These are phyloP conservation scores for Collybiopsis luxurians DNA, from an alignment of 768 basidiomycete species.

Conservation along the genomic window DNA sequence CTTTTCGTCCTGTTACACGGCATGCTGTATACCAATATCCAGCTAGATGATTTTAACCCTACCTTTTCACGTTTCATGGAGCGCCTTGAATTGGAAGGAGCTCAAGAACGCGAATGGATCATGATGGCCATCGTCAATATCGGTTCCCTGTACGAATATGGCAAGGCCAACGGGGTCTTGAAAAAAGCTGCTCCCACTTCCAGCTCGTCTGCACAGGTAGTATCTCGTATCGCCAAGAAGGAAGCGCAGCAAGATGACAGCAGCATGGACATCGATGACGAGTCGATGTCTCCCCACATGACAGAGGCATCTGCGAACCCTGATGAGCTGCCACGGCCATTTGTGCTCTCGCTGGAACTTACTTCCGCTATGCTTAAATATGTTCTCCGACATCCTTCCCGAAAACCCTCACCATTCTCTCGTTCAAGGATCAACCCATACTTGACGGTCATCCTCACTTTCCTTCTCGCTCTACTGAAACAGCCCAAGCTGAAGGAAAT, in stretches of 20 bases:
- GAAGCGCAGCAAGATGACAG: slow-evolving; percentile 14
- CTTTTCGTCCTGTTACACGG: slow-evolving; percentile 93
- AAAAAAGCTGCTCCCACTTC: slow-evolving; percentile 45
- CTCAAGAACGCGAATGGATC: slow-evolving; percentile 87
- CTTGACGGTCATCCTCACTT: slow-evolving; percentile 82
- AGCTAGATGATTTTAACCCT: slow-evolving; percentile 86
- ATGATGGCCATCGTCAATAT: slow-evolving; percentile 94
- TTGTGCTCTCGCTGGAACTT: slow-evolving; percentile 76
- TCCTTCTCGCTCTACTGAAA: slow-evolving; percentile 75
- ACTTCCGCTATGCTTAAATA: slow-evolving; percentile 75
- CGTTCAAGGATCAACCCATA: slow-evolving; percentile 76
- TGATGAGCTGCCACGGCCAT: slow-evolving; percentile 55
- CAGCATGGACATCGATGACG: slow-evolving; percentile 16
- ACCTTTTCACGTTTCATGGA: slow-evolving; percentile 85
- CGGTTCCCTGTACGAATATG: slow-evolving; percentile 83
- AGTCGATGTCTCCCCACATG: slow-evolving; percentile 15
- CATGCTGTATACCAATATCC: slow-evolving; percentile 95
- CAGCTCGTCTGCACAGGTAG: not conserved
- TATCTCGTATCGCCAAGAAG: slow-evolving; percentile 1
- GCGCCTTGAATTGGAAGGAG: slow-evolving; percentile 78
- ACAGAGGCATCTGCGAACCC: slow-evolving; percentile 25
- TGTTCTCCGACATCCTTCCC: slow-evolving; percentile 62
- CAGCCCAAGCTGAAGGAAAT: slow-evolving; percentile 57
- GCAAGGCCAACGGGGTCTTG: slow-evolving; percentile 68
- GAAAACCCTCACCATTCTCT: slow-evolving; percentile 56